Evolutionary conservation across 106 monocot genomes (phyloP).

Genomic region (Ottelia alismoides): DNA sequence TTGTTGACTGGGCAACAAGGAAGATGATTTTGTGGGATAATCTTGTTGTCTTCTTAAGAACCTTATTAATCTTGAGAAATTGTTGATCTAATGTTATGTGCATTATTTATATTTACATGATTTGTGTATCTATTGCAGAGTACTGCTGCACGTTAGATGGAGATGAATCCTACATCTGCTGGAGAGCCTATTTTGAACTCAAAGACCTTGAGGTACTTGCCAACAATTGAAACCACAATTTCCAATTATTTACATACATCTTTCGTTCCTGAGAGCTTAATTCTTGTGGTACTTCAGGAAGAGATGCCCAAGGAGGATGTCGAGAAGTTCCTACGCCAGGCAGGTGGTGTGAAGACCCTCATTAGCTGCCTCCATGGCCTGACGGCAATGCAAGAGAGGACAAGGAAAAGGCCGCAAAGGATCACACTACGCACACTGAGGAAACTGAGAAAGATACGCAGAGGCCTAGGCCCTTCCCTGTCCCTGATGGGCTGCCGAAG

Average conservation of each 20-base stretch:
- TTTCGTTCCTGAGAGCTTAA: too few relatives aligned
- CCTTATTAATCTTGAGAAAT: too few relatives aligned
- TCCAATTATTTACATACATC: too few relatives aligned
- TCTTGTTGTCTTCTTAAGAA: too few relatives aligned
- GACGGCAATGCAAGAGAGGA: constrained; percentile 23
- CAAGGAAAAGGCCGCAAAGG: too few relatives aligned
- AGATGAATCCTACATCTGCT: constrained; percentile 59
- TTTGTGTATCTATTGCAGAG: constrained; percentile 41
- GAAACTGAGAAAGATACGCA: constrained; percentile 2
- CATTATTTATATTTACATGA: too few relatives aligned
- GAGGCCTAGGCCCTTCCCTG: constrained; percentile 13
- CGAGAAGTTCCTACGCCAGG: constrained; percentile 33
- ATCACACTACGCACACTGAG: neutral
- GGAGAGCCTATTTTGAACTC: constrained; percentile 56
- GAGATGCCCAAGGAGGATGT: constrained; percentile 42
- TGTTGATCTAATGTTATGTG: too few relatives aligned
- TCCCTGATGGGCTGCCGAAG: constrained; percentile 61
- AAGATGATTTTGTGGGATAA: too few relatives aligned
- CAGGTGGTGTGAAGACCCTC: constrained; percentile 24
- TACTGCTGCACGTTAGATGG: constrained; percentile 62
- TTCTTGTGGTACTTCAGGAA: constrained; percentile 27
- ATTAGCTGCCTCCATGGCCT: constrained; percentile 30
- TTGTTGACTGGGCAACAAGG: too few relatives aligned
- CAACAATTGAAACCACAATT: too few relatives aligned
- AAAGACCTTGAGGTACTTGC: too few relatives aligned